These are phyloP conservation scores for Kuraishia hungarica DNA, from an alignment of 805 yeast species.

Conservation along the genomic window DNA sequence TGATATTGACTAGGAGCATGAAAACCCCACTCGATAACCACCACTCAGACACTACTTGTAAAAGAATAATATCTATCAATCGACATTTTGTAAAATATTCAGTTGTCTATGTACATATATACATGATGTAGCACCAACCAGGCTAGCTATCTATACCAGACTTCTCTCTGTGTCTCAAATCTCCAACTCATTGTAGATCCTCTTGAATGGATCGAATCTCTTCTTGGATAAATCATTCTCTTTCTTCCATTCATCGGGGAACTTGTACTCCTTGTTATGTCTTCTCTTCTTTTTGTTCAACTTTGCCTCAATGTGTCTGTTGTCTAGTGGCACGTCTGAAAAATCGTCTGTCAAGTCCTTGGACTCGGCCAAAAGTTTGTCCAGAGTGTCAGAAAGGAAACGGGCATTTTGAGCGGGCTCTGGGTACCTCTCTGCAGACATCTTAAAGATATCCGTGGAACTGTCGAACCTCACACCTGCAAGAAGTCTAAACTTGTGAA, in stretches of 20 bases:
- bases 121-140: not conserved
- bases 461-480: conserved; percentile 73
- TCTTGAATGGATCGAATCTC: conserved; percentile 1
- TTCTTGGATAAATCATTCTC: conserved; percentile 21
- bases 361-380: conserved; percentile 53
- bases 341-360: conserved; percentile 55
- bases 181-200: not conserved
- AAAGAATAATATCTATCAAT: not conserved
- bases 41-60: no score
- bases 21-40: no score
- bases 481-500: conserved; percentile 70
- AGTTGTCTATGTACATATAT: not conserved
- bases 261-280: conserved; percentile 30
- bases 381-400: conserved; percentile 55
- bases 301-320: conserved; percentile 52
- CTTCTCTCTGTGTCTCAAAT: not conserved
- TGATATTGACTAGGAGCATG: no score
- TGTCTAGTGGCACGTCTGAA: conserved; percentile 75
- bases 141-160: not conserved
- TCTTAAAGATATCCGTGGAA: conserved; percentile 47
- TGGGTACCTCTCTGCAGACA: conserved; percentile 56
- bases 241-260: conserved; percentile 77
- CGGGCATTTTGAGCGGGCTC: conserved; percentile 86
- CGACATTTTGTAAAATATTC: not conserved
- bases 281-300: conserved; percentile 28